phyloP scores from a whole-genome alignment of 2,329 filamentous ascomycete genomes.

The Epichloe hybrida region DNA sequence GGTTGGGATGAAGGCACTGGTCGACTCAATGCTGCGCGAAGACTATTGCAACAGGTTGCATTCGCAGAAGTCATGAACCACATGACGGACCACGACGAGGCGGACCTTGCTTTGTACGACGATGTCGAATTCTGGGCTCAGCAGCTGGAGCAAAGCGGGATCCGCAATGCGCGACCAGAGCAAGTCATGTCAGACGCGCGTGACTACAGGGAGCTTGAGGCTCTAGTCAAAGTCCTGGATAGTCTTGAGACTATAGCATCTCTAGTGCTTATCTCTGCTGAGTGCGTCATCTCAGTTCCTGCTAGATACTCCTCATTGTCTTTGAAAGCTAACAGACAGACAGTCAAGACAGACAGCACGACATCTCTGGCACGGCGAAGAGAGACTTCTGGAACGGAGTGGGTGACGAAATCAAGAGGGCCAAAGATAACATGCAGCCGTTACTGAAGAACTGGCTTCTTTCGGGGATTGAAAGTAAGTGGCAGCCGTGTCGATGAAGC shows the following conservation, averaged over 20 bases:
- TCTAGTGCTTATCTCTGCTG: conserved; percentile 34
- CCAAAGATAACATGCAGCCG: conserved; percentile 44
- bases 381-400: conserved; percentile 42
- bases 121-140: conserved; percentile 27
- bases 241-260: conserved; percentile 53
- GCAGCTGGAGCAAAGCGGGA: conserved; percentile 22
- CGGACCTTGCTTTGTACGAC: conserved; percentile 25
- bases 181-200: conserved; percentile 41
- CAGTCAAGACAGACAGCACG: not conserved
- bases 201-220: conserved; percentile 56
- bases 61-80: conserved; percentile 34
- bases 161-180: conserved; percentile 23
- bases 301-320: not conserved
- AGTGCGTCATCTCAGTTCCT: conserved; percentile 27
- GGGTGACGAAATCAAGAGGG: conserved; percentile 37
- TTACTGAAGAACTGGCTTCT: conserved; percentile 54
- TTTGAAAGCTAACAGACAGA: not conserved
- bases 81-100: conserved; percentile 23
- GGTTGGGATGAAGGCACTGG: conserved; percentile 27
- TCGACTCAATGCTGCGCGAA: conserved; percentile 40
- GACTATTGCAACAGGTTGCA: conserved; percentile 36
- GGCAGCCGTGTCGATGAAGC: not conserved
- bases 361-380: conserved; percentile 19
- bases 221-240: conserved; percentile 51
- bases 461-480: conserved; percentile 39